Evolutionary conservation across 305 asterid species (phyloP).

Genomic region (Fraxinus ornus): DNA sequence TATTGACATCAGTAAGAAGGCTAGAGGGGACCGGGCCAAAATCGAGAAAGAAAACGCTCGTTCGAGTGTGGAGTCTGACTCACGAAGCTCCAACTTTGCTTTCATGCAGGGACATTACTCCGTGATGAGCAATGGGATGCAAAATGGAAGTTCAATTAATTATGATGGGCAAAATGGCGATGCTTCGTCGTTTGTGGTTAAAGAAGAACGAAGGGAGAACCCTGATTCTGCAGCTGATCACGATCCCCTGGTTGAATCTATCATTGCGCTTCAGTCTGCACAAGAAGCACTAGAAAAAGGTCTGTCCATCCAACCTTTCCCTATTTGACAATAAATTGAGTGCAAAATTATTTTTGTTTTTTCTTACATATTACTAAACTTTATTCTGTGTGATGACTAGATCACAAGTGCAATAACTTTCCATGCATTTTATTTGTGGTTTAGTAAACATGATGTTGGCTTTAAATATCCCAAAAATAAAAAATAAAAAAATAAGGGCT

Average conservation of each 20-base stretch:
- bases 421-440: not conserved
- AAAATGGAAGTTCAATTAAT: constrained; percentile 35
- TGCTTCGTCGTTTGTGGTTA: constrained; percentile 35
- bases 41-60: constrained; percentile 60
- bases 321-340: not conserved
- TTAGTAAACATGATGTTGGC: not conserved
- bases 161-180: constrained; percentile 53
- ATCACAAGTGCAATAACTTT: not conserved
- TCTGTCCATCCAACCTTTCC: constrained; percentile 15
- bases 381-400: not conserved
- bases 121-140: constrained; percentile 47
- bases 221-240: constrained; percentile 36
- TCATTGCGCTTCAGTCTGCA: constrained; percentile 45
- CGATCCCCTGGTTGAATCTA: constrained; percentile 53
- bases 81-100: constrained; percentile 51
- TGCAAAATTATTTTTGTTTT: not conserved
- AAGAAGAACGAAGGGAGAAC: constrained; percentile 41
- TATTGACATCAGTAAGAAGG: constrained; percentile 50
- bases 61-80: constrained; percentile 80
- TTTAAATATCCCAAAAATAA: not conserved
- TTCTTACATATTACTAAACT: not conserved
- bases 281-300: constrained; percentile 76
- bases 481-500: not conserved
- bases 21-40: constrained; percentile 54
- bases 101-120: constrained; percentile 51